A percentile compares a stretch with the other conserved stretches of the same genome.
Conservation (phyloP, 371 early-diverging fungal species). For the Capillidium rhysosporum region DNA sequence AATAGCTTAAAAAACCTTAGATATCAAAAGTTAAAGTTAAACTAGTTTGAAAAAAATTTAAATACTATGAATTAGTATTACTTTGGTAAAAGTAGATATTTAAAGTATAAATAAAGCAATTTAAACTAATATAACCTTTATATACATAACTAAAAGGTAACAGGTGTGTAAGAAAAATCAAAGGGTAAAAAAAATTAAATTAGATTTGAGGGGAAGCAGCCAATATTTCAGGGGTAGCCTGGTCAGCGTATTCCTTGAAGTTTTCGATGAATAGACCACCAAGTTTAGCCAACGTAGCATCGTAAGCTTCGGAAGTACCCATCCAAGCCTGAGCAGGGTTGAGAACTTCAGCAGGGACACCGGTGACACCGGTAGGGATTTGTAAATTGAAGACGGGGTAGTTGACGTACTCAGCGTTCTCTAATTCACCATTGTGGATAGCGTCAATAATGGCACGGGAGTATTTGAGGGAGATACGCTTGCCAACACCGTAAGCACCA, state of each 20-base stretch:
- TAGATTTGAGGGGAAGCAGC: constrained; percentile 41
- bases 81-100: no score
- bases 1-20: no score
- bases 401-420: constrained; percentile 52
- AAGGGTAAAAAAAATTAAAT: no score
- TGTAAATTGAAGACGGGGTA: constrained; percentile 70
- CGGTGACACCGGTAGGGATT: constrained; percentile 55
- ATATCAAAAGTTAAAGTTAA: no score
- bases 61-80: no score
- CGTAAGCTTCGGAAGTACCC: constrained; percentile 39
- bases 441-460: constrained; percentile 93
- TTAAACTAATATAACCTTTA: no score
- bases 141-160: no score
- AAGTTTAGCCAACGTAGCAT: constrained; percentile 44
- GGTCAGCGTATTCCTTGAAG: constrained; percentile 69
- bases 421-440: constrained; percentile 80
- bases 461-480: constrained; percentile 88
- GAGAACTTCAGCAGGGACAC: constrained; percentile 69
- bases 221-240: constrained; percentile 52
- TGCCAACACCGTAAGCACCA: constrained; percentile 73
- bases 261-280: constrained; percentile 72
- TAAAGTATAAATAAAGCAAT: no score
- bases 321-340: constrained; percentile 78
- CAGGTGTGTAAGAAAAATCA: no score
- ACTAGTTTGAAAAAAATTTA: no score